These are phyloP conservation scores for Asterophora parasitica DNA, from an alignment of 768 basidiomycete species.

Conservation along the genomic window DNA sequence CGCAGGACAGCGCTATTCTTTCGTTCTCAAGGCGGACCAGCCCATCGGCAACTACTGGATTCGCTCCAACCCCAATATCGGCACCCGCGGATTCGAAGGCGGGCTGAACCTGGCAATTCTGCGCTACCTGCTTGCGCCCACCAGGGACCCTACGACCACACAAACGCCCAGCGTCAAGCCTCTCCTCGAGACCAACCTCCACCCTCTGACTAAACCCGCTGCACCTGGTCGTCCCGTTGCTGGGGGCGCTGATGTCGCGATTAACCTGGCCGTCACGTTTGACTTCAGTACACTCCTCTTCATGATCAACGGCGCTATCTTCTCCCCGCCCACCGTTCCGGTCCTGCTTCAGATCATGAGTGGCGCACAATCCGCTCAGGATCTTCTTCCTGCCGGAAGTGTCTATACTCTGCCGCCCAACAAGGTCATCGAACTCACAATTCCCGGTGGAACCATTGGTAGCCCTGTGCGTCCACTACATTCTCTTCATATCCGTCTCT, in stretches of 20 bases:
- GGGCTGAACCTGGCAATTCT: constrained; percentile 54
- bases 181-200: constrained; percentile 25
- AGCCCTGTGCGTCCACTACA: constrained; percentile 23
- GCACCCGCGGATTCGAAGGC: constrained; percentile 21
- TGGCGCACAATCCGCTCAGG: constrained; percentile 40
- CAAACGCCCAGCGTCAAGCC: constrained; percentile 16
- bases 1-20: constrained; percentile 32
- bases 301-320: constrained; percentile 27
- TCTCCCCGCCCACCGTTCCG: constrained; percentile 38
- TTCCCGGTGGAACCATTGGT: constrained; percentile 31
- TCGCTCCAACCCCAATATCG: constrained; percentile 23
- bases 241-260: constrained; percentile 21
- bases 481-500: constrained; percentile 4
- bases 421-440: constrained; percentile 37
- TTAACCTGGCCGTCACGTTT: constrained; percentile 19
- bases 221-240: constrained; percentile 11
- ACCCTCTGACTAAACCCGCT: constrained; percentile 8
- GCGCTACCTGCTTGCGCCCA: constrained; percentile 28
- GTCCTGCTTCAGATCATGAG: constrained; percentile 57
- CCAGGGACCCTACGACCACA: constrained; percentile 25
- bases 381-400: constrained; percentile 42
- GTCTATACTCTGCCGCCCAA: constrained; percentile 44
- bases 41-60: constrained; percentile 38
- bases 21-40: constrained; percentile 35
- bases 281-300: constrained; percentile 13